Percentiles rank a stretch among this genome's conserved stretches.
These are phyloP conservation scores for Fusarium sp. DNA, from an alignment of 2,329 filamentous ascomycete species.

Conservation along the genomic window DNA sequence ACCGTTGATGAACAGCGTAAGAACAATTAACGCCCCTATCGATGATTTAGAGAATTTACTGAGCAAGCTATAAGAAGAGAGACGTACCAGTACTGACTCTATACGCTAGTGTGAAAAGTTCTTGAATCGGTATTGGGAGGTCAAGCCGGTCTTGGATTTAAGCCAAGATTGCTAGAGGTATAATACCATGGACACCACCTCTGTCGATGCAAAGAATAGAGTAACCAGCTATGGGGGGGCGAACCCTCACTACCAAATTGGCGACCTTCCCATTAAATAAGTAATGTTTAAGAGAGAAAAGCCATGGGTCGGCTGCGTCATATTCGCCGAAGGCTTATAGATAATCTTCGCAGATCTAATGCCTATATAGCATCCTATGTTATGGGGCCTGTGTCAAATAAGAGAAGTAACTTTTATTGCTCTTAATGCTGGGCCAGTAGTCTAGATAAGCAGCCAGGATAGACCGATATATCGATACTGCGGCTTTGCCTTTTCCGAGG, in stretches of 20 bases:
- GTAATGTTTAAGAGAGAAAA: neutral
- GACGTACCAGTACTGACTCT: conserved; percentile 16
- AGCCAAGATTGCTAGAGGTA: conserved; percentile 10
- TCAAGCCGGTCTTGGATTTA: conserved; percentile 5
- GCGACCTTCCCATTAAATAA: neutral
- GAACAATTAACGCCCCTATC: neutral
- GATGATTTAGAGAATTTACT: neutral
- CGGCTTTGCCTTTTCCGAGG: conserved; percentile 1
- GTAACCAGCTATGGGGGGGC: conserved; percentile 15
- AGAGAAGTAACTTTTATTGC: neutral
- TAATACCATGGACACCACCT: conserved; percentile 15
- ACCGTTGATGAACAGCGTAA: conserved; percentile 3
- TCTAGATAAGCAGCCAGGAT: neutral
- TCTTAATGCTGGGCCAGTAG: conserved; percentile 3
- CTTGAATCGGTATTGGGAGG: conserved; percentile 20
- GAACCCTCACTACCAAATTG: conserved; percentile 9
- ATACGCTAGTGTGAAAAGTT: conserved; percentile 14
- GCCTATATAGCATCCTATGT: conserved; percentile 4
- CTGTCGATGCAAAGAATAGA: conserved; percentile 17
- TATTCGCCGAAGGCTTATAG: neutral
- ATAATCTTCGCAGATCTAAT: conserved; percentile 10
- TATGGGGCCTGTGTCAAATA: neutral
- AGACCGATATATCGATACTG: conserved; percentile 3
- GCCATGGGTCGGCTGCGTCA: neutral
- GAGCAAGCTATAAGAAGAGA: neutral